A percentile compares a stretch with the other conserved stretches of the same genome.
Conservation (phyloP, 371 early-diverging fungal species). For the Mortierella sp. region DNA sequence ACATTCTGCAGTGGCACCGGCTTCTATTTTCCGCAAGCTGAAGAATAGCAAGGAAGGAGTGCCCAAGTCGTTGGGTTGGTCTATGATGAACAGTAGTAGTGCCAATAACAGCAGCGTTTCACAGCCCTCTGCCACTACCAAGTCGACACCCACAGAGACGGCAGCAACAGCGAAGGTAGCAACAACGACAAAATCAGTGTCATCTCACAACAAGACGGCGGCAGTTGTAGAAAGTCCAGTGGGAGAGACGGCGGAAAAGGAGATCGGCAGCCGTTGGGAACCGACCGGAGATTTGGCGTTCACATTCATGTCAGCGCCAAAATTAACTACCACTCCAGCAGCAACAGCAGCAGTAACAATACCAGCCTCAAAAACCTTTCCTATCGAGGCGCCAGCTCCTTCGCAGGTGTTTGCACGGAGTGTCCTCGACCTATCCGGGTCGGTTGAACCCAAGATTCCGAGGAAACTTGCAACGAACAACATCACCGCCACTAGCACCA, state of each 20-base stretch:
- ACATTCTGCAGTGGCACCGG: conserved; percentile 24
- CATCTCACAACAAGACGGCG: not conserved
- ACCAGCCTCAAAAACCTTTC: not conserved
- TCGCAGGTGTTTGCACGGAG: not conserved
- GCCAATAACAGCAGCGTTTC: not conserved
- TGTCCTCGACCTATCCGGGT: not conserved
- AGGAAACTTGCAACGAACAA: not conserved
- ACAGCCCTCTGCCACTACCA: no score
- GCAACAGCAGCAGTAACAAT: not conserved
- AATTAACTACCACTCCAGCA: not conserved
- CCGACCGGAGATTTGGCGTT: conserved; percentile 10
- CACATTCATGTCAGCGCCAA: conserved; percentile 14
- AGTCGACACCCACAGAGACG: not conserved
- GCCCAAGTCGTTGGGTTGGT: not conserved
- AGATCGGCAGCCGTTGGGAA: not conserved
- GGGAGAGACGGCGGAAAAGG: not conserved
- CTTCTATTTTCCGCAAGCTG: conserved; percentile 36
- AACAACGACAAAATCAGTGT: not conserved
- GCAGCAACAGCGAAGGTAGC: not conserved
- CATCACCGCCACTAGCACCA: not conserved
- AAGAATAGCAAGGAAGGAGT: conserved; percentile 1
- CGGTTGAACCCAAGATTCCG: not conserved
- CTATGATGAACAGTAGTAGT: not conserved
- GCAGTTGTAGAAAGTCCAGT: not conserved
- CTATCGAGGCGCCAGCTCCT: not conserved